phyloP scores from a whole-genome alignment of 129 eudicot species.

The Lonicera japonica region DNA sequence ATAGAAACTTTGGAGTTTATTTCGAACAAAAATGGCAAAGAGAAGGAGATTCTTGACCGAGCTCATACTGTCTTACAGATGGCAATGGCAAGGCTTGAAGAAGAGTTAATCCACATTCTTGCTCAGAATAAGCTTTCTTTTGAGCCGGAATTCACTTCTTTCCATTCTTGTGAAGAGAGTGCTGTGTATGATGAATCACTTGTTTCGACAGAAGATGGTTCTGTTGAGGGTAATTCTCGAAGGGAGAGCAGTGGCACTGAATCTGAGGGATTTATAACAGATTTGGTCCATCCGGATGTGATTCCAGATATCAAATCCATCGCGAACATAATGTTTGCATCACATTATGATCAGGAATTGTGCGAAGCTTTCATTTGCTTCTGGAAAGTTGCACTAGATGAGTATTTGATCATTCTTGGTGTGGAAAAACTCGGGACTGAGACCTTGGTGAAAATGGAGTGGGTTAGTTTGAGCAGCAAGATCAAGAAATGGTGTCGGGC shows the following conservation, averaged over 20 bases:
- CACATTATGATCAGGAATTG: slow-evolving; percentile 41
- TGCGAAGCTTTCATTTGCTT: slow-evolving; percentile 24
- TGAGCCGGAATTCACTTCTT: slow-evolving; percentile 8
- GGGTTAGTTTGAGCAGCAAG: slow-evolving; percentile 20
- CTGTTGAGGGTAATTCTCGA: slow-evolving; percentile 17
- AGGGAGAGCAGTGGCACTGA: slow-evolving; percentile 21
- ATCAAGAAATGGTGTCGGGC: slow-evolving; percentile 46
- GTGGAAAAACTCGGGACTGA: slow-evolving; percentile 34
- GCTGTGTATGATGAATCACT: slow-evolving; percentile 21
- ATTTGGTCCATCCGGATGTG: slow-evolving; percentile 39
- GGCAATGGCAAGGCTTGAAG: slow-evolving; percentile 49
- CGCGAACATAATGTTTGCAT: slow-evolving; percentile 34
- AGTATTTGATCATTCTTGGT: slow-evolving; percentile 25
- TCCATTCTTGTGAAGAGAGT: slow-evolving; percentile 19
- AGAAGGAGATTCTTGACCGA: slow-evolving; percentile 18
- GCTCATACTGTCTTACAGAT: slow-evolving; percentile 30
- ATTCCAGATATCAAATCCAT: slow-evolving; percentile 33
- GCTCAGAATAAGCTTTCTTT: slow-evolving; percentile 16
- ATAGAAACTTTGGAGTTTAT: slow-evolving; percentile 13
- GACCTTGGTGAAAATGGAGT: slow-evolving; percentile 40
- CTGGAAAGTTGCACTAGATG: slow-evolving; percentile 39
- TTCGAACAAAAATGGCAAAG: slow-evolving; percentile 10
- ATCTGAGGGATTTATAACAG: slow-evolving; percentile 16
- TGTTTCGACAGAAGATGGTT: slow-evolving; percentile 31
- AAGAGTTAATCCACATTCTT: slow-evolving; percentile 39